These are phyloP conservation scores for Nidularia sp. DNA, from an alignment of 768 basidiomycete species.

Conservation along the genomic window DNA sequence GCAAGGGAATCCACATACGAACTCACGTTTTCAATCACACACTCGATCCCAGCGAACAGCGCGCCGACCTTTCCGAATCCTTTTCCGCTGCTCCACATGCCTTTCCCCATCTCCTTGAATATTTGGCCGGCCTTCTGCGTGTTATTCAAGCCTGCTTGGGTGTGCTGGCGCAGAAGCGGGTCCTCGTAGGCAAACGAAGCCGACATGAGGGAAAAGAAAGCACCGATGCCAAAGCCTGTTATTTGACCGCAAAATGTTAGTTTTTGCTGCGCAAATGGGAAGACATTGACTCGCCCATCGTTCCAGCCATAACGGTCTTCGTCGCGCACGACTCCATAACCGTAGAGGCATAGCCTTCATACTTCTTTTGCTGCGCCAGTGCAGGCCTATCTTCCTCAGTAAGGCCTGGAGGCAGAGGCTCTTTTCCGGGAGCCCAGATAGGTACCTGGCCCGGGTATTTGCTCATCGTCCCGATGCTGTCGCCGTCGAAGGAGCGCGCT, in stretches of 20 bases:
- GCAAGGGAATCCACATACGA: not conserved
- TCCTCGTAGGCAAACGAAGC: constrained; percentile 95
- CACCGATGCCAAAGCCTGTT: constrained; percentile 86
- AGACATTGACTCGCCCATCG: constrained; percentile 57
- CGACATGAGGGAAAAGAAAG: constrained; percentile 96
- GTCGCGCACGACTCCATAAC: constrained; percentile 85
- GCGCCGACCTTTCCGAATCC: constrained; percentile 94
- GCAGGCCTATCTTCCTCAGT: constrained; percentile 75
- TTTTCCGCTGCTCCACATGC: constrained; percentile 87
- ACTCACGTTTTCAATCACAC: constrained; percentile 90
- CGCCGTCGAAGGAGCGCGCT: too few species aligned
- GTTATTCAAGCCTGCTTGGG: constrained; percentile 50
- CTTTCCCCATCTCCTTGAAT: constrained; percentile 91
- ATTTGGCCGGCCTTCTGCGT: constrained; percentile 80
- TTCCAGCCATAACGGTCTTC: constrained; percentile 80
- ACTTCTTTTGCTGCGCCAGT: constrained; percentile 68
- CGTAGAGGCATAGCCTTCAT: constrained; percentile 62
- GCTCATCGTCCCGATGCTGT: too few species aligned
- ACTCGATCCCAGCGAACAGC: constrained; percentile 92
- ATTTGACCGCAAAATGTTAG: not conserved
- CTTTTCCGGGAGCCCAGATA: constrained; percentile 79
- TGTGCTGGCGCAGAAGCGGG: constrained; percentile 69
- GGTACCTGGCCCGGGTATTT: constrained; percentile 54
- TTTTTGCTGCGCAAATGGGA: not conserved
- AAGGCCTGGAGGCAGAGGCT: constrained; percentile 81